Percentiles rank a stretch among this genome's conserved stretches.
phyloP scores from a whole-genome alignment of 805 yeast species.

The Ogataea ganodermae region DNA sequence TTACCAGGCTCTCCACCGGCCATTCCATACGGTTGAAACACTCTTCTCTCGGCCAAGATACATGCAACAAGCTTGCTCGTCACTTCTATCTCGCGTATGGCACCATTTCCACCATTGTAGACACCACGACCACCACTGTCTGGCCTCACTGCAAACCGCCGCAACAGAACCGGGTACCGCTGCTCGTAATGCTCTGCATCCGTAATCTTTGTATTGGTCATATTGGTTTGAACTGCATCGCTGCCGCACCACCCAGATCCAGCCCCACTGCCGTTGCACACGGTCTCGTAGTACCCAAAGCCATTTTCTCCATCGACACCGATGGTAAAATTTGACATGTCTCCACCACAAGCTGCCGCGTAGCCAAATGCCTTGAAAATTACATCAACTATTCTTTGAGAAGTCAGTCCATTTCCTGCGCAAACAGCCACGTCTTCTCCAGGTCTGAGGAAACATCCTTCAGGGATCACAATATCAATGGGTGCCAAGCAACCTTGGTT shows the following conservation, averaged over 20 bases:
- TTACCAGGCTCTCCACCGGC: constrained; percentile 46
- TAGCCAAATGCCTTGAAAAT: constrained; percentile 54
- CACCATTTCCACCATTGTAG: constrained; percentile 51
- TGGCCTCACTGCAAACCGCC: constrained; percentile 42
- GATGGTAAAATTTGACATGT: constrained; percentile 55
- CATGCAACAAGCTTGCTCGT: constrained; percentile 14
- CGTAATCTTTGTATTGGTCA: constrained; percentile 56
- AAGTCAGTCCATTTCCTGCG: constrained; percentile 53
- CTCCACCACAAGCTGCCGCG: constrained; percentile 58
- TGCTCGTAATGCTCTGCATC: constrained; percentile 55
- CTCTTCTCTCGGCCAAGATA: constrained; percentile 45
- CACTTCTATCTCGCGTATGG: constrained; percentile 28
- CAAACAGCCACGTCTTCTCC: constrained; percentile 50
- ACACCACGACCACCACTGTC: constrained; percentile 50
- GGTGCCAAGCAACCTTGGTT: constrained; percentile 82
- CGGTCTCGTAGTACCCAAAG: constrained; percentile 54
- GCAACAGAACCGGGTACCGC: constrained; percentile 50
- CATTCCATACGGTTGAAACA: constrained; percentile 48
- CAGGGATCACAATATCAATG: constrained; percentile 22
- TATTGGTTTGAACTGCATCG: constrained; percentile 51
- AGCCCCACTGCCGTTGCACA: constrained; percentile 56
- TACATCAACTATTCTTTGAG: constrained; percentile 55
- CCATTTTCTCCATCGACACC: constrained; percentile 47
- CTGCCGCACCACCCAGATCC: constrained; percentile 48
- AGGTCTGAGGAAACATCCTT: constrained; percentile 33